Evolutionary conservation across 768 basidiomycete species (phyloP).

Genomic region (Leccinum imitatum): DNA sequence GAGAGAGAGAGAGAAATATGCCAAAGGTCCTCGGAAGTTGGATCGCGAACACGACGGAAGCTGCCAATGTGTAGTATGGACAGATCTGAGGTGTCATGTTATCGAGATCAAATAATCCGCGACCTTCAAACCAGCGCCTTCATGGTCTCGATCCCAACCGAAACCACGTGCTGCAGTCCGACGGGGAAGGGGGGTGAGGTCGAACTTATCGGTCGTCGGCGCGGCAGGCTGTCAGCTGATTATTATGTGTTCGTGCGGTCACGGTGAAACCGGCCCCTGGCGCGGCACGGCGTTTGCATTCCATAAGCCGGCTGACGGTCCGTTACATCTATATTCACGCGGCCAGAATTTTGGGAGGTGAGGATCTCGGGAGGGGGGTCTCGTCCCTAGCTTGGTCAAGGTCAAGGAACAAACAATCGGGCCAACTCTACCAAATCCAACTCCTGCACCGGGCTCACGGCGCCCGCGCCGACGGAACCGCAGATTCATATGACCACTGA

Average conservation of each 20-base stretch:
- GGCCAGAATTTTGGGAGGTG: neutral
- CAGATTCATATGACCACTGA: neutral
- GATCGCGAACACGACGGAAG: neutral
- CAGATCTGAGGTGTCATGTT: neutral
- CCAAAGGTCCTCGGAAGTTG: neutral
- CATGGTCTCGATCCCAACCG: neutral
- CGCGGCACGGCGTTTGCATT: neutral
- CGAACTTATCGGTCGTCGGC: neutral
- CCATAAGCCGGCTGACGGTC: neutral
- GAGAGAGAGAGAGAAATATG: neutral
- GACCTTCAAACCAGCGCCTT: neutral
- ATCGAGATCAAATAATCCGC: neutral
- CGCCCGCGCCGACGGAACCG: neutral
- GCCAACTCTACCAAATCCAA: neutral
- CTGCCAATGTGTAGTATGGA: neutral
- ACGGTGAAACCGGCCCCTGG: neutral
- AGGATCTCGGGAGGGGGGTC: too few species aligned
- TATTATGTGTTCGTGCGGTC: neutral
- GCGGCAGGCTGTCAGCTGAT: neutral
- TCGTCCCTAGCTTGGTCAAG: neutral
- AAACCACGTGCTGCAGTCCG: neutral
- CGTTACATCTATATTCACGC: neutral
- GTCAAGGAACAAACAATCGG: neutral
- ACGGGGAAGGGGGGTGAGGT: neutral
- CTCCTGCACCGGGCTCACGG: neutral